Conservation (phyloP, 2,329 filamentous ascomycete genomes). For the Stemphylium lycopersici region DNA sequence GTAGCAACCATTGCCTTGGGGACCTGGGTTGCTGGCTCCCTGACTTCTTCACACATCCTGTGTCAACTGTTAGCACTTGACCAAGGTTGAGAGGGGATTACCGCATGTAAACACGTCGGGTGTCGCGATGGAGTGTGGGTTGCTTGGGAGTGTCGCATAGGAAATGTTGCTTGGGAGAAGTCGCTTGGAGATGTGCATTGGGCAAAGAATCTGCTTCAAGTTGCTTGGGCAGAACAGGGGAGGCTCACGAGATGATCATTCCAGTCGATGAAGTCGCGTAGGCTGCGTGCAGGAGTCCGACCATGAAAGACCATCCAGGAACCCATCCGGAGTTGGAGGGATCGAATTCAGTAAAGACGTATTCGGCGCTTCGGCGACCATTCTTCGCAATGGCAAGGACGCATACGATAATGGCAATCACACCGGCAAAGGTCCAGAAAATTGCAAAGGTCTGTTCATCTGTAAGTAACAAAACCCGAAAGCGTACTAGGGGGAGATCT, state of each 20-base stretch:
- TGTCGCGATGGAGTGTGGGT: slow-evolving; percentile 26
- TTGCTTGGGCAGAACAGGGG: slow-evolving; percentile 43
- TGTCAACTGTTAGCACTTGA: slow-evolving; percentile 32
- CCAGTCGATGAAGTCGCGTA: slow-evolving; percentile 78
- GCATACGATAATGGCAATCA: slow-evolving; percentile 68
- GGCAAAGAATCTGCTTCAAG: slow-evolving; percentile 23
- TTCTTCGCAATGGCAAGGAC: slow-evolving; percentile 71
- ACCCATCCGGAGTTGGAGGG: slow-evolving; percentile 69
- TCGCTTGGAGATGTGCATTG: slow-evolving; percentile 29
- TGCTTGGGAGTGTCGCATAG: slow-evolving; percentile 24
- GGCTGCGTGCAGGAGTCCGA: slow-evolving; percentile 73
- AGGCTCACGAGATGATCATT: slow-evolving; percentile 76
- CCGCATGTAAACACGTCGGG: slow-evolving; percentile 21
- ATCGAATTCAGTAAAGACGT: slow-evolving; percentile 73
- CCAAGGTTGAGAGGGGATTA: slow-evolving; percentile 15
- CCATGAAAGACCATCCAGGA: slow-evolving; percentile 73
- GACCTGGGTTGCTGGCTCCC: slow-evolving; percentile 69
- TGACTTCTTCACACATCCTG: slow-evolving; percentile 77
- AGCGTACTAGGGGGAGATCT: slow-evolving; percentile 46
- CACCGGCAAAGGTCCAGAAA: slow-evolving; percentile 75
- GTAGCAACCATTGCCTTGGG: slow-evolving; percentile 75
- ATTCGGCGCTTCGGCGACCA: slow-evolving; percentile 67
- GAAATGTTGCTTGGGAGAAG: slow-evolving; percentile 22
- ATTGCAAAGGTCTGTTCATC: slow-evolving; percentile 68
- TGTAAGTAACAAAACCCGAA: slow-evolving; percentile 31